Base-by-base conservation (phyloP, 129 eudicot species). In the Lactuca saligna region DNA sequence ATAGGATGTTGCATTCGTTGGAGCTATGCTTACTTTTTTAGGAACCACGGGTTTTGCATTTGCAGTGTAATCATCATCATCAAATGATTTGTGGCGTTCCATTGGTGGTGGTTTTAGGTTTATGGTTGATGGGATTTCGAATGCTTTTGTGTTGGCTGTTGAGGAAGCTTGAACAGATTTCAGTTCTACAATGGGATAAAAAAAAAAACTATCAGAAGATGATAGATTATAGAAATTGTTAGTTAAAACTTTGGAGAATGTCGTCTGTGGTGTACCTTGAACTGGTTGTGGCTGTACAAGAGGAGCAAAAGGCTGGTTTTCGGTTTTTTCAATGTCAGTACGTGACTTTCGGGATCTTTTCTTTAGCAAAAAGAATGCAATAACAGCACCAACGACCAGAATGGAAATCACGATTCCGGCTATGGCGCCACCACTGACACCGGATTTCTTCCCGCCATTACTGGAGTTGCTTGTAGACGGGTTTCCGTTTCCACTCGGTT, bases 21-120 rank as follows among this genome's bases (percentile, higher is more conserved):
- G 87, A 57, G 84, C 85, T 39, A 69, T 71, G 5, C 71, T 80
- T 38, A 70, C 80, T 75, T 84, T 89, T 83, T 87, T 93, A 64
- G 90, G 78, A 59, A 83, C 82, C 8, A 93, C 68, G 15, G 99
- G 99, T 78, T 73, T 85, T 41, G 70, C 61, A n/a, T 88, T 57
- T 41, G 70, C 61, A 17, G 90, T 57, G 66, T 79, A 70, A 39
- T 89, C 95, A 59, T 79, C 88, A 34, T 89, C 93, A 58, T 89
- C 97, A 77, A 89, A 93, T 35, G 99, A 93, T 67, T 87, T 89
- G 67, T 66, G 81, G 55, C 85, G 97, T 8, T 93, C 99, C 50
- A 82, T 15, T 8, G 99, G 95, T 25, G 98, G 98, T 34, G 99
- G 99, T 81, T 66, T 89, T 59, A 93, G 97, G 64, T 78, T 87